These are phyloP conservation scores for Piloderma croceum DNA, from an alignment of 768 basidiomycete species.

Conservation along the genomic window DNA sequence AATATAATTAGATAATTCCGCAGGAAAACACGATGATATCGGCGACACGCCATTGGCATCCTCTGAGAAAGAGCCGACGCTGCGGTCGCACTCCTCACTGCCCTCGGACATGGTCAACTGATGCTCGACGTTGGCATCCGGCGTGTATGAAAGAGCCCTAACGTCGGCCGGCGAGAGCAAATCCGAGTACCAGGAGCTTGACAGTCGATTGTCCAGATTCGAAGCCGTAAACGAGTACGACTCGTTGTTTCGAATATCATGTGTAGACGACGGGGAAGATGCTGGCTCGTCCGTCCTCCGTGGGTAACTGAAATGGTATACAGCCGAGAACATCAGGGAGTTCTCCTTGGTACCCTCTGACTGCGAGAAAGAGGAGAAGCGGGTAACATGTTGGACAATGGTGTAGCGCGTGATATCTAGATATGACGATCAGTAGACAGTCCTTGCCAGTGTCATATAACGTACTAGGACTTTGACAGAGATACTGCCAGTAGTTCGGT, in stretches of 20 bases:
- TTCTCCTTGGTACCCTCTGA: constrained; percentile 19
- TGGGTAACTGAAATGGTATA: constrained; percentile 50
- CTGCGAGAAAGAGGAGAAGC: constrained; percentile 31
- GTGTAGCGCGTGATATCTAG: constrained; percentile 63
- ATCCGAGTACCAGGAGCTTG: background rate
- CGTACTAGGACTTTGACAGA: constrained; percentile 52
- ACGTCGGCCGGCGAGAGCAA: background rate
- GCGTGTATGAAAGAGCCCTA: background rate
- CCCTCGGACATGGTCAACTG: no score
- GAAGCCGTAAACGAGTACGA: background rate
- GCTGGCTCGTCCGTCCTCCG: no score
- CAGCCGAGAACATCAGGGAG: constrained; percentile 47
- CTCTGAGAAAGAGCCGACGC: constrained; percentile 12
- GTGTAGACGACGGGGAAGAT: no score
- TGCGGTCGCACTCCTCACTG: no score
- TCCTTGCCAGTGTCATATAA: no score
- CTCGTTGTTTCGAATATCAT: background rate
- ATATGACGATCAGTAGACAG: background rate
- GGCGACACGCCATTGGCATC: constrained; percentile 18
- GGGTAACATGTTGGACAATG: constrained; percentile 58
- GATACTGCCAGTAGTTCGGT: constrained; percentile 59
- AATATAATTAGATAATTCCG: constrained; percentile 30
- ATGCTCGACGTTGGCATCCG: no score
- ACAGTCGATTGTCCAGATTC: background rate
- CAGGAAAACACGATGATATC: constrained; percentile 23